Base-by-base conservation (phyloP, 192 early-diverging fungal species). In the Spizellomyces sp. region DNA sequence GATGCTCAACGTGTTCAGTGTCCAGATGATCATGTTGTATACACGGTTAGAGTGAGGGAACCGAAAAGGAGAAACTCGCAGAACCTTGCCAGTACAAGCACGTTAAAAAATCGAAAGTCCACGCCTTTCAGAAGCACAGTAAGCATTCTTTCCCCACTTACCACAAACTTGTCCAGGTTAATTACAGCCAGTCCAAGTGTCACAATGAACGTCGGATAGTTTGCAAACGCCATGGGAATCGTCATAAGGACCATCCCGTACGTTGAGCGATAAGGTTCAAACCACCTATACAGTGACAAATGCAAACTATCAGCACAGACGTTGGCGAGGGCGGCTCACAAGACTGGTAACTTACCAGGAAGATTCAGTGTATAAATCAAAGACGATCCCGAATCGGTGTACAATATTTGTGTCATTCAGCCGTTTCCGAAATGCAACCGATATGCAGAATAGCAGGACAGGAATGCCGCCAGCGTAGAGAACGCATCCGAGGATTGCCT, bases 381-480 rank as follows among this genome's bases (percentile, higher is more conserved):
- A 74, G 14, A 74, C 46, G 17, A 74, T 45, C 47, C 72, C 64
- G 5, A 45, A 57, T 5, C 64, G 64, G 12, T 61, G 72, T 41
- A 74, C 41, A 8, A 74, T 65, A 15, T n/a, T 5, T 14, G 17
- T 36, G 19, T 74, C 65, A 21, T 74, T 60, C 55, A 67, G 17
- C 42, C 42, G 27, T 7, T 58, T 67, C 36, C 72, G 72, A 48
- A 60, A 45, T 9, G 44, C 6, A 27, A n/a, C 15, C 19, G 54
- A 66, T 21, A 74, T 5, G 8, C 41, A 5, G 36, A 36, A 21
- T 44, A 58, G 6, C 8, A 58, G 19, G 17, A 74, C 15, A 5
- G 72, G 72, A 27, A 74, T 74, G 15, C 72, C 72, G 14, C 54
- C 63, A 41, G 72, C 72, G 36, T 67, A 74, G n/a, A 74, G 42